phyloP scores from a whole-genome alignment of 495 filamentous ascomycete species.

The Annulohypoxylon moriforme region DNA sequence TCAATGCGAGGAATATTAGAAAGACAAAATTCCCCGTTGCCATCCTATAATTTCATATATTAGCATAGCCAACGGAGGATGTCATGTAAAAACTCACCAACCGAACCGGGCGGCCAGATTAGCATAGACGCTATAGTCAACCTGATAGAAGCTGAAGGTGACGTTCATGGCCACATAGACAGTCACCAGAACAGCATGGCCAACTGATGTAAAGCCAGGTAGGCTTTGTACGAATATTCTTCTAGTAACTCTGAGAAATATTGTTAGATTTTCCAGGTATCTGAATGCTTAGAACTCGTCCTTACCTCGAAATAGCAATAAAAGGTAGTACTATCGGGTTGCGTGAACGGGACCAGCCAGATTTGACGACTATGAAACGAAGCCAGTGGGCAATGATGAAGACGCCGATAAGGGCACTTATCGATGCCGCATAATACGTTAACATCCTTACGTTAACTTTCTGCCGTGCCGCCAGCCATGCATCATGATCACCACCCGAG shows the following conservation, averaged over 20 bases:
- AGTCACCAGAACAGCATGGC: constrained; percentile 58
- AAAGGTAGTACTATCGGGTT: constrained; percentile 36
- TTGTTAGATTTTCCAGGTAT: constrained; percentile 16
- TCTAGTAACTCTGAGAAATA: constrained; percentile 46
- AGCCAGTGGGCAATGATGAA: constrained; percentile 64
- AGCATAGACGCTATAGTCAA: constrained; percentile 49
- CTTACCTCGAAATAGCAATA: constrained; percentile 37
- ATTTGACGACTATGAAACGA: constrained; percentile 37
- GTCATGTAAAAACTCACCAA: constrained; percentile 55
- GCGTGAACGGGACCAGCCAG: constrained; percentile 36
- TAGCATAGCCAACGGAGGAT: constrained; percentile 6
- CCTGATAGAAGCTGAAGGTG: constrained; percentile 59
- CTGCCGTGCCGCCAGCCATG: constrained; percentile 47
- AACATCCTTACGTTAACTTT: constrained; percentile 49
- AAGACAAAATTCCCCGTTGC: constrained; percentile 64
- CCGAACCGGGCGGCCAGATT: constrained; percentile 58
- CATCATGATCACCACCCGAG: constrained; percentile 18
- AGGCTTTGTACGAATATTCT: constrained; percentile 58
- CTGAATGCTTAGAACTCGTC: not conserved
- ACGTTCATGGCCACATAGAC: constrained; percentile 64
- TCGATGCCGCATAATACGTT: constrained; percentile 57
- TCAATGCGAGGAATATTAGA: constrained; percentile 68
- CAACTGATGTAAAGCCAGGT: constrained; percentile 63
- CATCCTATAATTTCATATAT: constrained; percentile 57
- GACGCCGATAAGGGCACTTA: constrained; percentile 61